A percentile compares a stretch with the other conserved stretches of the same genome.
Evolutionary conservation across 495 filamentous ascomycete genomes (phyloP).

Genomic region (Astrothelium macrocarpum): DNA sequence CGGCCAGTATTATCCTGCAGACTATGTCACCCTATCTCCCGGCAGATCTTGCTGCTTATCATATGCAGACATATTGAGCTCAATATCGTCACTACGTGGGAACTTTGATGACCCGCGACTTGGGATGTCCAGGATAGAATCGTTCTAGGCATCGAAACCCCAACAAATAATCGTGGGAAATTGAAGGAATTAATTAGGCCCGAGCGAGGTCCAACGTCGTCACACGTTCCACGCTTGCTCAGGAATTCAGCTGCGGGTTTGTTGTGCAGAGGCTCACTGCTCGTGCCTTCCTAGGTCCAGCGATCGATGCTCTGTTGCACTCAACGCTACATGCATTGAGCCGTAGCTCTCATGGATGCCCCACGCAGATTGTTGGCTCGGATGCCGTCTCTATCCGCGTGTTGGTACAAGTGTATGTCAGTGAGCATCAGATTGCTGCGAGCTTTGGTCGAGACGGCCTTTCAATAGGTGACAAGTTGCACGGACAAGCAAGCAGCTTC

Average conservation of each 20-base stretch:
- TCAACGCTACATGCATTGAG: not conserved
- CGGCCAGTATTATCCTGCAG: not conserved
- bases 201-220: not conserved
- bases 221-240: not conserved
- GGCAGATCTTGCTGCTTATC: not conserved
- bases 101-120: not conserved
- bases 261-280: not conserved
- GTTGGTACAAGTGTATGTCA: not conserved
- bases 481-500: slow-evolving; percentile 1
- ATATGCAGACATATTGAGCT: too few species aligned
- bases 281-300: slow-evolving; percentile 3
- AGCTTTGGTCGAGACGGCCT: not conserved
- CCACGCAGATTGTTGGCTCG: not conserved
- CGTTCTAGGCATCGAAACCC: not conserved
- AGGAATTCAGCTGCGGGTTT: not conserved
- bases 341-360: not conserved
- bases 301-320: not conserved
- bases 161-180: not conserved
- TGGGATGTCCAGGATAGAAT: not conserved
- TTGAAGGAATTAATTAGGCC: not conserved
- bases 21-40: not conserved
- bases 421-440: not conserved
- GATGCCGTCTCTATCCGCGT: not conserved
- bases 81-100: too few species aligned
- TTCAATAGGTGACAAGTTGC: too few species aligned